These are phyloP conservation scores for Lentinula guzmanii DNA, from an alignment of 768 basidiomycete species.

Conservation along the genomic window DNA sequence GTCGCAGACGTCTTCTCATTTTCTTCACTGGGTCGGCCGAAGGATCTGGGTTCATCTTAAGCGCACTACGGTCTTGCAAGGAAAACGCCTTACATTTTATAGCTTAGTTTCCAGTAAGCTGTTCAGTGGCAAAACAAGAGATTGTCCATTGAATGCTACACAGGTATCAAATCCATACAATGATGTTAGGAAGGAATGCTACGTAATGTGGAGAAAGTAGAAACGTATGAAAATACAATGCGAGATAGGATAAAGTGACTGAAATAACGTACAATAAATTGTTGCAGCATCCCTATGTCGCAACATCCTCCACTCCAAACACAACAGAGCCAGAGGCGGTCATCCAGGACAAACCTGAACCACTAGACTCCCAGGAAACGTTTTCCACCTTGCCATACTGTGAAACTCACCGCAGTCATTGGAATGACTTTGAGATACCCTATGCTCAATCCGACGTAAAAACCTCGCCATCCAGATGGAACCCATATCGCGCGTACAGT, in stretches of 20 bases:
- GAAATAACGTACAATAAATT: slow-evolving; percentile 5
- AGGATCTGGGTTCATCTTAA: not conserved
- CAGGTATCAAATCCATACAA: not conserved
- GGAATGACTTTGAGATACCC: slow-evolving; percentile 94
- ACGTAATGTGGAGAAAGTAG: not conserved
- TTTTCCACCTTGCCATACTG: slow-evolving; percentile 70
- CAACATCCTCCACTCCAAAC: too few relatives aligned
- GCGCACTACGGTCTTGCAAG: too few relatives aligned
- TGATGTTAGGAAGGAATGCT: not conserved
- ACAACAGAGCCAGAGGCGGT: too few relatives aligned
- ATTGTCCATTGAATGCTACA: not conserved
- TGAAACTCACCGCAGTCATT: slow-evolving; percentile 90
- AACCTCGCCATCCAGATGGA: slow-evolving; percentile 75
- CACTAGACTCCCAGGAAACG: slow-evolving; percentile 20
- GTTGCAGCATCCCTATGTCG: too few relatives aligned
- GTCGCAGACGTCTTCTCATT: slow-evolving; percentile 40
- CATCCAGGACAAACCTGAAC: not conserved
- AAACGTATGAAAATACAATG: not conserved
- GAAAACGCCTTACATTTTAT: not conserved
- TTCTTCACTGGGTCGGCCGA: slow-evolving; percentile 30
- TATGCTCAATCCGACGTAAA: slow-evolving; percentile 86
- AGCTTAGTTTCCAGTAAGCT: not conserved
- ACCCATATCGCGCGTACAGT: slow-evolving; percentile 64
- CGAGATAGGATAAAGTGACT: not conserved
- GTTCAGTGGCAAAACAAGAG: not conserved